Percentiles rank a stretch among this genome's conserved stretches.
Evolutionary conservation across 768 basidiomycete species (phyloP).

Genomic region (Rubroboletus satanas): DNA sequence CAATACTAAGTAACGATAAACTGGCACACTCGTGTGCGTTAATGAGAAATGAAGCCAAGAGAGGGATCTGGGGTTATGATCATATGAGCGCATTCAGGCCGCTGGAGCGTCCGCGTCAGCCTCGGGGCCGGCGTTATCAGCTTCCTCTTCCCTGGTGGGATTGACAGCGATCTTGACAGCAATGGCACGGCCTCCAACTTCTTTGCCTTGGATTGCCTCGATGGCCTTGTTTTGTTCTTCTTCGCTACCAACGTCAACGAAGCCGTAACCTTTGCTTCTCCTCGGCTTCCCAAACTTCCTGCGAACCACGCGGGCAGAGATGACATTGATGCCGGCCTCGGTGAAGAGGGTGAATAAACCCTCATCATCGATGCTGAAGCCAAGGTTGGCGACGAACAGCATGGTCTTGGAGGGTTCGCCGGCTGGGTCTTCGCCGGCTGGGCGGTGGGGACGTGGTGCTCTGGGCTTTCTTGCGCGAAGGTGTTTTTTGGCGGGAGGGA

Average conservation of each 20-base stretch:
- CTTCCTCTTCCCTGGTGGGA: constrained; percentile 58
- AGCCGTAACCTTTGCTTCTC: constrained; percentile 95
- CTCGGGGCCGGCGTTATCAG: constrained; percentile 35
- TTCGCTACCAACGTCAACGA: constrained; percentile 90
- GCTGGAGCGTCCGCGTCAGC: constrained; percentile 25
- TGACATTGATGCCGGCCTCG: constrained; percentile 76
- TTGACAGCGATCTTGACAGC: constrained; percentile 97
- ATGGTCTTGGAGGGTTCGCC: constrained; percentile 88
- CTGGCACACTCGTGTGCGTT: constrained; percentile 21
- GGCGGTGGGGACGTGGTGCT: constrained; percentile 56
- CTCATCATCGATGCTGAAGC: constrained; percentile 87
- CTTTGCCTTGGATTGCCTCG: constrained; percentile 79
- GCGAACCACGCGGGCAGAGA: constrained; percentile 86
- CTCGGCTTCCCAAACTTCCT: constrained; percentile 78
- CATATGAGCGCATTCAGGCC: constrained; percentile 18
- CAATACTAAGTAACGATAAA: constrained; percentile 33
- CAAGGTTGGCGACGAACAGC: constrained; percentile 97
- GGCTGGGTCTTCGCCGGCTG: constrained; percentile 75
- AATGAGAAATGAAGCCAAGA: constrained; percentile 27
- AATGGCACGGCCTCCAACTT: constrained; percentile 79
- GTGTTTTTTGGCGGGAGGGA: constrained; percentile 37
- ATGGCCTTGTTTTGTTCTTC: constrained; percentile 92
- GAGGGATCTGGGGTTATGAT: constrained; percentile 19
- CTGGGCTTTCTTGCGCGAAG: constrained; percentile 55
- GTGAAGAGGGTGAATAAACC: constrained; percentile 79